These are phyloP conservation scores for Aegilops bicornis DNA, from an alignment of 176 grass and related monocot species.

Conservation along the genomic window DNA sequence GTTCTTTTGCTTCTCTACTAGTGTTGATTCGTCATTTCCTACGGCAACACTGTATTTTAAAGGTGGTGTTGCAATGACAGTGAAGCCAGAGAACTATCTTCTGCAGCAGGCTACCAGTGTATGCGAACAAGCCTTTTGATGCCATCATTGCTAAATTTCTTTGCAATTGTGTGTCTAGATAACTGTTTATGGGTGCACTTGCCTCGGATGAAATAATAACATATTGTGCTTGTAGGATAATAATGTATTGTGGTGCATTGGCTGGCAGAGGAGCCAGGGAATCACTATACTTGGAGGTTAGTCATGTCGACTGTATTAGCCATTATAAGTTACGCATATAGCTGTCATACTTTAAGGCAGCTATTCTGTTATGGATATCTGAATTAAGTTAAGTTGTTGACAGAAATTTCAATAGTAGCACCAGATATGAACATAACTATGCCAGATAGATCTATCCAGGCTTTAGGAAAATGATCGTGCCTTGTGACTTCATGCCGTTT, in stretches of 20 bases:
- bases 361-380: neutral
- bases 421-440: neutral
- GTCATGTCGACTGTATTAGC: slow-evolving; percentile 9
- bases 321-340: neutral
- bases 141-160: neutral
- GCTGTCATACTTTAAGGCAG: neutral
- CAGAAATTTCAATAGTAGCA: neutral
- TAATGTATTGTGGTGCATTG: slow-evolving; percentile 85
- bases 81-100: slow-evolving; percentile 96
- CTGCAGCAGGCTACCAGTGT: slow-evolving; percentile 72
- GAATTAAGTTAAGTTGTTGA: neutral
- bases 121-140: slow-evolving; percentile 36
- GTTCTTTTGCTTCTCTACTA: slow-evolving; percentile 34
- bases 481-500: neutral
- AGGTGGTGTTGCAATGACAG: slow-evolving; percentile 73
- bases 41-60: slow-evolving; percentile 73
- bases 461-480: neutral
- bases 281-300: slow-evolving; percentile 96
- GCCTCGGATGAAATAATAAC: slow-evolving; percentile 22
- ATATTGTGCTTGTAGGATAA: slow-evolving; percentile 59
- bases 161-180: neutral
- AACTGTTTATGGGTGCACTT: slow-evolving; percentile 15
- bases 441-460: neutral
- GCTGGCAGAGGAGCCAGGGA: slow-evolving; percentile 92
- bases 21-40: slow-evolving; percentile 89